phyloP scores from a whole-genome alignment of 768 basidiomycete genomes.

The Trametes punicea region DNA sequence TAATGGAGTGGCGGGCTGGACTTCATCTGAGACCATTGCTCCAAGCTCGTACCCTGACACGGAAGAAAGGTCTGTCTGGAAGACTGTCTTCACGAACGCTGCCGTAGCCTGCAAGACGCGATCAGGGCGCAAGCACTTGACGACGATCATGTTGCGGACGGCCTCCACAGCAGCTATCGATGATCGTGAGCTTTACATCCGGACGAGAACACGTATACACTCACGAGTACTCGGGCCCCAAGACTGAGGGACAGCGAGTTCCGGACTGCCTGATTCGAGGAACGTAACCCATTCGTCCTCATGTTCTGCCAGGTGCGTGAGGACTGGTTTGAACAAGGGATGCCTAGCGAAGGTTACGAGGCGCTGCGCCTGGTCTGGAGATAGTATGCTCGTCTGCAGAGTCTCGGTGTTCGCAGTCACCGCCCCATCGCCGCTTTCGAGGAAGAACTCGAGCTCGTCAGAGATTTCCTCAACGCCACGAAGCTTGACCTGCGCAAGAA shows the following conservation, averaged over 20 bases:
- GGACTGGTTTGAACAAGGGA: slow-evolving; percentile 74
- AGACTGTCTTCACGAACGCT: slow-evolving; percentile 69
- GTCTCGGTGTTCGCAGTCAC: slow-evolving; percentile 38
- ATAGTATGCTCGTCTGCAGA: slow-evolving; percentile 47
- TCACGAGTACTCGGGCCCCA: slow-evolving; percentile 79
- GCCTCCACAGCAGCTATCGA: slow-evolving; percentile 64
- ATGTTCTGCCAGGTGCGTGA: slow-evolving; percentile 55
- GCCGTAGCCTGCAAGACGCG: slow-evolving; percentile 82
- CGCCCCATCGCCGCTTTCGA: slow-evolving; percentile 79
- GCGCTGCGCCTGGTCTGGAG: slow-evolving; percentile 64
- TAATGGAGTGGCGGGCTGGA: slow-evolving; percentile 76
- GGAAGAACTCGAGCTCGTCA: slow-evolving; percentile 88
- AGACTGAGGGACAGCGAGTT: slow-evolving; percentile 64
- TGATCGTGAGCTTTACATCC: slow-evolving; percentile 16
- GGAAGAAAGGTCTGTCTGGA: slow-evolving; percentile 74
- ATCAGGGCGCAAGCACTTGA: slow-evolving; percentile 93
- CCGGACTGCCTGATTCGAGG: slow-evolving; percentile 64
- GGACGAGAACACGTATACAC: slow-evolving; percentile 30
- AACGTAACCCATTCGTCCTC: slow-evolving; percentile 71
- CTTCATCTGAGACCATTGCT: slow-evolving; percentile 74
- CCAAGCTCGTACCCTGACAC: slow-evolving; percentile 76
- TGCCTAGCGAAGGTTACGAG: slow-evolving; percentile 71
- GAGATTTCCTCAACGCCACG: slow-evolving; percentile 73
- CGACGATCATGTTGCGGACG: slow-evolving; percentile 69
- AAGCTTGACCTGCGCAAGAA: slow-evolving; percentile 86